These are phyloP conservation scores for Pisolithus tinctorius DNA, from an alignment of 768 basidiomycete genomes.

Conservation along the genomic window DNA sequence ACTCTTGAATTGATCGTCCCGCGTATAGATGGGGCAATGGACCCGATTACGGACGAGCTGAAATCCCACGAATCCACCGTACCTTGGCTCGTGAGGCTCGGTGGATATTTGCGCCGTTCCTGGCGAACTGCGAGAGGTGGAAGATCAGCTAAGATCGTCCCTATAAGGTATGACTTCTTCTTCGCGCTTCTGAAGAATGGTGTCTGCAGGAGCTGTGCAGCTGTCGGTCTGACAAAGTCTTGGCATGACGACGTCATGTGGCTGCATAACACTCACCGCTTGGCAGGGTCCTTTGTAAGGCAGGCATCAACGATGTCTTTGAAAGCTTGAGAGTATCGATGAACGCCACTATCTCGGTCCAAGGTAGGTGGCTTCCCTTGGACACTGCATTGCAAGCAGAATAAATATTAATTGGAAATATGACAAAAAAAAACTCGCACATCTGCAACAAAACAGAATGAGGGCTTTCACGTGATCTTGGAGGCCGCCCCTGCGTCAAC, in stretches of 20 bases:
- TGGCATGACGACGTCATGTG: not conserved
- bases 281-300: constrained; percentile 75
- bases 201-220: constrained; percentile 67
- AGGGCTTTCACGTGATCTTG: constrained; percentile 70
- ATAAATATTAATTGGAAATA: not conserved
- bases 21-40: constrained; percentile 19
- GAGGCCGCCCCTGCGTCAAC: constrained; percentile 80
- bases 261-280: constrained; percentile 40
- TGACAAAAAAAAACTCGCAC: constrained; percentile 28
- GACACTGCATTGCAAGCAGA: constrained; percentile 37
- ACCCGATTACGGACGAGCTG: constrained; percentile 36
- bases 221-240: constrained; percentile 54
- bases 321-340: constrained; percentile 76
- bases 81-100: constrained; percentile 30
- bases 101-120: constrained; percentile 49
- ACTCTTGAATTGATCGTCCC: constrained; percentile 3
- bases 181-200: constrained; percentile 77
- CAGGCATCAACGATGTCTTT: constrained; percentile 81
- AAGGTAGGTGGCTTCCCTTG: constrained; percentile 74
- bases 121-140: constrained; percentile 70
- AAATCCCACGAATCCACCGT: constrained; percentile 85
- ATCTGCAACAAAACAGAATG: constrained; percentile 71
- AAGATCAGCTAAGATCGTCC: constrained; percentile 64
- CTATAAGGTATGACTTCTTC: constrained; percentile 72
- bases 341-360: constrained; percentile 60